Conservation (phyloP, 2,329 filamentous ascomycete genomes). For the Cladosporium cucumerinum region DNA sequence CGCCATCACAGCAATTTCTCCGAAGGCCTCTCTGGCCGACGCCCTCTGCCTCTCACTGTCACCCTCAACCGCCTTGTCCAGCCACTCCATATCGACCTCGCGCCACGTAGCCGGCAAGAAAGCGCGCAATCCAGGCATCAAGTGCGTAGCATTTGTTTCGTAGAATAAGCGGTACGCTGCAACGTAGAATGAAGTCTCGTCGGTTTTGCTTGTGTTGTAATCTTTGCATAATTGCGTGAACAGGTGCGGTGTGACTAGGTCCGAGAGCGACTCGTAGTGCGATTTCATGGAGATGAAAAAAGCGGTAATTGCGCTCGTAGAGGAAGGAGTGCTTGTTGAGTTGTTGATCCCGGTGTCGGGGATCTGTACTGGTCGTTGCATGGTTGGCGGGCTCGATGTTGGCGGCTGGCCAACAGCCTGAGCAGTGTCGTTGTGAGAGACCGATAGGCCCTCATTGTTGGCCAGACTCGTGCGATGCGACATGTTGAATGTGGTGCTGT, state of each 20-base stretch:
- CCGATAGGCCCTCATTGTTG: neutral
- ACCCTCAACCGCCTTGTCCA: constrained; percentile 17
- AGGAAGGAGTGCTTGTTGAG: neutral
- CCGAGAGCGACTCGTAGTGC: neutral
- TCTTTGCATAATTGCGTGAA: constrained; percentile 10
- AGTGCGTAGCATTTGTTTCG: constrained; percentile 10
- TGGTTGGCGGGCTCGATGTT: neutral
- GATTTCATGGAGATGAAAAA: neutral
- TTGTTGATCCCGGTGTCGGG: neutral
- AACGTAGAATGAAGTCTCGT: constrained; percentile 21
- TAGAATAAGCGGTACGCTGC: constrained; percentile 20
- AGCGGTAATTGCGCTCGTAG: neutral
- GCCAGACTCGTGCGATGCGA: neutral
- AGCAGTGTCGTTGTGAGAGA: neutral
- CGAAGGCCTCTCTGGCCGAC: neutral
- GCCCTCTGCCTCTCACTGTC: constrained; percentile 1
- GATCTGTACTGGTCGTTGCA: neutral
- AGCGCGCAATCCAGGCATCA: constrained; percentile 18
- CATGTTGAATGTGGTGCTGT: neutral
- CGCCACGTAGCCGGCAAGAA: constrained; percentile 22
- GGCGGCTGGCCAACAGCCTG: neutral
- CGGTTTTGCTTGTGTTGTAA: constrained; percentile 18
- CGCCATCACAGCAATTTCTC: neutral
- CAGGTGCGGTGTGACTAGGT: neutral
- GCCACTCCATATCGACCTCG: constrained; percentile 16